Conservation (phyloP, 176 grass and related monocot species). For the Aegilops umbellulata region DNA sequence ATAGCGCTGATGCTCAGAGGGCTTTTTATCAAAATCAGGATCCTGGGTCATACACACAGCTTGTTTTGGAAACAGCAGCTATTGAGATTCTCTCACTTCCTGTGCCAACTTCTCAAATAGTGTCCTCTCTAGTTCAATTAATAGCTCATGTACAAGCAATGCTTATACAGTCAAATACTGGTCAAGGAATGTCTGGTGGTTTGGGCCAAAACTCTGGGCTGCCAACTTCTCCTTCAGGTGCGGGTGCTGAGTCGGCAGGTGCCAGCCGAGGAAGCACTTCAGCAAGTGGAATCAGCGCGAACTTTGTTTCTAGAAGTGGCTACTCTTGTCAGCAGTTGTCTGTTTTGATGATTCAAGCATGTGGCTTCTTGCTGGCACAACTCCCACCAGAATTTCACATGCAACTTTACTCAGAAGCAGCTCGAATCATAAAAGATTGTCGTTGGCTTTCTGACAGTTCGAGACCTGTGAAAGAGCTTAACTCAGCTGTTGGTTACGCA, state of each 20-base stretch:
- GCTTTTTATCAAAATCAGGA: slow-evolving; percentile 99
- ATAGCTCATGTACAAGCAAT: slow-evolving; percentile 83
- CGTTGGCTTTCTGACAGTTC: slow-evolving; percentile 94
- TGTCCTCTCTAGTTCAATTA: slow-evolving; percentile 88
- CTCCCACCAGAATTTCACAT: slow-evolving; percentile 94
- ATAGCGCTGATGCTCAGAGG: slow-evolving; percentile 63
- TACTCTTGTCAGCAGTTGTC: slow-evolving; percentile 89
- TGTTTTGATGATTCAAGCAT: slow-evolving; percentile 98
- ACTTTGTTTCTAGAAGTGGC: slow-evolving; percentile 92
- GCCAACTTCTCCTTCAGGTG: slow-evolving; percentile 77
- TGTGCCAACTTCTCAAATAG: slow-evolving; percentile 68
- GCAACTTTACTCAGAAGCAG: slow-evolving; percentile 91
- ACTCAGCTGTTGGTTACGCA: slow-evolving; percentile 96
- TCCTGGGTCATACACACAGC: slow-evolving; percentile 94
- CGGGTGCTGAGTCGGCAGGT: slow-evolving; percentile 53
- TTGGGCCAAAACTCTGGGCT: slow-evolving; percentile 70
- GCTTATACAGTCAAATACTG: slow-evolving; percentile 76
- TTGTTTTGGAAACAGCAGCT: slow-evolving; percentile 94
- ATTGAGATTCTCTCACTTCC: slow-evolving; percentile 97
- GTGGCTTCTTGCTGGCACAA: slow-evolving; percentile 90
- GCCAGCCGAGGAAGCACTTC: slow-evolving; percentile 51
- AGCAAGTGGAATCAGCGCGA: slow-evolving; percentile 65
- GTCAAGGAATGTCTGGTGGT: slow-evolving; percentile 59
- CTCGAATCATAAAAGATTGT: slow-evolving; percentile 92
- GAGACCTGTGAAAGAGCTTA: slow-evolving; percentile 85